Percentiles rank a stretch among this genome's conserved stretches.
phyloP scores from a whole-genome alignment of 805 yeast species.

The Metschnikowia kofuensis region DNA sequence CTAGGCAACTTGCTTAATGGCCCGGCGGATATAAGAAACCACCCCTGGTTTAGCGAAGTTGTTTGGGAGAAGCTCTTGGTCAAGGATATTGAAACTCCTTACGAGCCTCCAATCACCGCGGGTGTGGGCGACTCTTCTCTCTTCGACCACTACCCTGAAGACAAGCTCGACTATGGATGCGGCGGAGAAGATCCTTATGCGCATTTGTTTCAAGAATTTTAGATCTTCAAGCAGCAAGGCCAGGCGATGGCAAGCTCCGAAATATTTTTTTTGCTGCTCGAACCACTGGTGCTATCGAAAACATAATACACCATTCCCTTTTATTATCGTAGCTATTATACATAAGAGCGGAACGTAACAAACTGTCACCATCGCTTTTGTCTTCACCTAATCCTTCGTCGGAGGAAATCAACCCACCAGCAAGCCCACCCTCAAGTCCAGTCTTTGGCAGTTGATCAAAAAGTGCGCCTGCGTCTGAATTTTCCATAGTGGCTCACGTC shows the following conservation, averaged over 20 bases:
- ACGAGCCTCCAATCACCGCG: conserved; percentile 61
- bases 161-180: conserved; percentile 38
- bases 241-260: neutral
- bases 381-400: too few species aligned
- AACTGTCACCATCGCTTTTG: neutral
- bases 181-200: conserved; percentile 39
- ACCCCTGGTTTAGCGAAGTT: conserved; percentile 59
- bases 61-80: conserved; percentile 57
- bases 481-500: conserved; percentile 12
- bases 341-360: neutral
- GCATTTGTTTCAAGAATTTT: conserved; percentile 35
- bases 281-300: neutral
- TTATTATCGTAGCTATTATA: conserved; percentile 3
- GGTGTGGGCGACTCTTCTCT: conserved; percentile 59
- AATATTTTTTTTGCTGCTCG: too few species aligned
- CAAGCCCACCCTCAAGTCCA: too few species aligned
- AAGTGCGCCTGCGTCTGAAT: neutral
- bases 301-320: neutral
- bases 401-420: too few species aligned
- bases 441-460: too few species aligned
- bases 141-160: conserved; percentile 46
- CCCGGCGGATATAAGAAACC: conserved; percentile 53
- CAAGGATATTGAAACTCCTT: conserved; percentile 60
- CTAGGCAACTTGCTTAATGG: conserved; percentile 59
- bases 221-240: neutral